Percentiles rank a stretch among this genome's conserved stretches.
Conservation (phyloP, 176 grass and related monocot species). For the Avena atlantica region DNA sequence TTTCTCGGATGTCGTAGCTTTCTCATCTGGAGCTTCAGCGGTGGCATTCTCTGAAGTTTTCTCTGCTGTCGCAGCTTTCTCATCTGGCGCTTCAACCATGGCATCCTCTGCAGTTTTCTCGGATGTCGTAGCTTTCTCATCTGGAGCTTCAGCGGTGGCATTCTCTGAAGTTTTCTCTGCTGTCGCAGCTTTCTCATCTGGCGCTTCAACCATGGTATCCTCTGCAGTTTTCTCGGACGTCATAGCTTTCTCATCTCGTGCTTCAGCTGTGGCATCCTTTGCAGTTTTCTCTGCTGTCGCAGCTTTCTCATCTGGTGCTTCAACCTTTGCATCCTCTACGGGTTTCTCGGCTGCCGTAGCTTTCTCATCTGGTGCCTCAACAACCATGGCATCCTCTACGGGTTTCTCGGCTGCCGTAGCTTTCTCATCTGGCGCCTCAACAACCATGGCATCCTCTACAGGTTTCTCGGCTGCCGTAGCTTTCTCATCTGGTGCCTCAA, state of each 20-base stretch:
- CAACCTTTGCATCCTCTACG: slow-evolving; percentile 1
- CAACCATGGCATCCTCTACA: no score
- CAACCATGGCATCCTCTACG: no score
- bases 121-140: background rate
- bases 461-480: background rate
- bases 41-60: background rate
- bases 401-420: no score
- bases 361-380: no score
- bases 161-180: background rate
- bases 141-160: background rate
- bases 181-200: background rate
- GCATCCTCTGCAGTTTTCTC: slow-evolving; percentile 11
- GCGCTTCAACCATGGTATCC: background rate
- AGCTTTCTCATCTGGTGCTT: slow-evolving; percentile 20
- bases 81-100: background rate
- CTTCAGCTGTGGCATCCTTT: slow-evolving; percentile 9
- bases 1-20: slow-evolving; percentile 3
- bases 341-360: background rate
- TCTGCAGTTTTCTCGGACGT: background rate
- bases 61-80: background rate
- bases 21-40: background rate
- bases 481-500: no score
- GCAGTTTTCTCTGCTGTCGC: background rate
- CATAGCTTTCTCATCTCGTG: background rate
- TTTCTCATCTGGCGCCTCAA: no score